Conservation (phyloP, 306 rosid species). For the Arachis hypogaea region DNA sequence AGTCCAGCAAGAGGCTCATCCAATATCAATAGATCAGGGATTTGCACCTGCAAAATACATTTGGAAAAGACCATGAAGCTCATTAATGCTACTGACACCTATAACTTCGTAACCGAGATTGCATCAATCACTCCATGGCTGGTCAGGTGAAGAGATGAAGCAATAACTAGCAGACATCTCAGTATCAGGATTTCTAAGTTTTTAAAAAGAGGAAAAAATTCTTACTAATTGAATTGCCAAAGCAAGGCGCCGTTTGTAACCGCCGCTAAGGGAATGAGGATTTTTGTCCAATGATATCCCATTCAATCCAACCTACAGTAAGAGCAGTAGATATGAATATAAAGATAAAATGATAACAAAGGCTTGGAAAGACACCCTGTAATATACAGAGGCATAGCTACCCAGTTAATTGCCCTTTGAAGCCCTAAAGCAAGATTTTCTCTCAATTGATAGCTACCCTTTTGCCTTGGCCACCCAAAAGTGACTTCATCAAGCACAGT, state of each 20-base stretch:
- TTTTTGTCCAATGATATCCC: constrained; percentile 87
- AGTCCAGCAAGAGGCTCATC: constrained; percentile 99
- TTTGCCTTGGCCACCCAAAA: constrained; percentile 96
- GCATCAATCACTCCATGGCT: constrained; percentile 18
- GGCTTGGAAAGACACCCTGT: constrained; percentile 14
- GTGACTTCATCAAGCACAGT: constrained; percentile 91
- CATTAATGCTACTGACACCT: constrained; percentile 32
- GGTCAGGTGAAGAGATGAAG: constrained; percentile 36
- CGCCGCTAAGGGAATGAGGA: constrained; percentile 95
- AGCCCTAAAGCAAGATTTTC: constrained; percentile 77
- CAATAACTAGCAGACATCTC: constrained; percentile 22
- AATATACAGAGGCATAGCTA: constrained; percentile 43
- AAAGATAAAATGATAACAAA: constrained; percentile 13
- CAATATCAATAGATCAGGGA: constrained; percentile 85
- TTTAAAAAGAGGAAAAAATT: neutral
- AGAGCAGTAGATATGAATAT: constrained; percentile 3
- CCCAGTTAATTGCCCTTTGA: constrained; percentile 95
- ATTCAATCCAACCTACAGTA: constrained; percentile 74
- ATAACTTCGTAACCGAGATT: constrained; percentile 12
- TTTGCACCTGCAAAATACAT: constrained; percentile 71
- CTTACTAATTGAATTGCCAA: constrained; percentile 92
- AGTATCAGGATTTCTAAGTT: constrained; percentile 7
- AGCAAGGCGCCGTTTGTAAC: constrained; percentile 97
- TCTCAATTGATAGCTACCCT: constrained; percentile 63
- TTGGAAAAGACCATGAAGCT: constrained; percentile 32